These are phyloP conservation scores for Sugiyamaella japonica DNA, from an alignment of 1,139 yeast genomes.

Conservation along the genomic window DNA sequence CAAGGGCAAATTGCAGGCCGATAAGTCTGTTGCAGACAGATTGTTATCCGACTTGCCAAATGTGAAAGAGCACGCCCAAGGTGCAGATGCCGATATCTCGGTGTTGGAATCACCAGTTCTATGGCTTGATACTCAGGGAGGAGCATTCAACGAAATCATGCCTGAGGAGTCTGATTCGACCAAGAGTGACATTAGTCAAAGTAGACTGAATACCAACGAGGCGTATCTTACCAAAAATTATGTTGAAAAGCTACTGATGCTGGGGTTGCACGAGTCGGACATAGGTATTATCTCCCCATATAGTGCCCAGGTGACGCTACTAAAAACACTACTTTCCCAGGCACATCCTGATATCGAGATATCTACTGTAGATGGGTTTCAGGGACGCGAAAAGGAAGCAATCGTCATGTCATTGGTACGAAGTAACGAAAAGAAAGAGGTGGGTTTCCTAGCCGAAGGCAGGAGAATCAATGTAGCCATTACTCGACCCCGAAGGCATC, in stretches of 20 bases:
- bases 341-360: constrained; percentile 67
- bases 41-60: constrained; percentile 56
- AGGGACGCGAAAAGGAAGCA: constrained; percentile 88
- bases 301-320: constrained; percentile 73
- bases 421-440: constrained; percentile 62
- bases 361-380: constrained; percentile 89
- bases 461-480: constrained; percentile 80
- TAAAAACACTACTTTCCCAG: constrained; percentile 51
- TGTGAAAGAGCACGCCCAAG: constrained; percentile 49
- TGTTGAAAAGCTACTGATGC: constrained; percentile 54
- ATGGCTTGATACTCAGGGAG: constrained; percentile 93
- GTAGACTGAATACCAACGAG: constrained; percentile 74
- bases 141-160: constrained; percentile 60
- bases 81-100: constrained; percentile 27
- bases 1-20: constrained; percentile 62
- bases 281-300: constrained; percentile 91
- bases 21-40: constrained; percentile 54
- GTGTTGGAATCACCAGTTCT: constrained; percentile 46
- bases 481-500: constrained; percentile 83
- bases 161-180: constrained; percentile 38
- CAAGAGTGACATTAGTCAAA: constrained; percentile 25
- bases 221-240: constrained; percentile 60
- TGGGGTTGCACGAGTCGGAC: constrained; percentile 40
- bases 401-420: constrained; percentile 79
- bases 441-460: constrained; percentile 74